phyloP scores from a whole-genome alignment of 176 grass and related monocot genomes.

The Aegilops bicornis region DNA sequence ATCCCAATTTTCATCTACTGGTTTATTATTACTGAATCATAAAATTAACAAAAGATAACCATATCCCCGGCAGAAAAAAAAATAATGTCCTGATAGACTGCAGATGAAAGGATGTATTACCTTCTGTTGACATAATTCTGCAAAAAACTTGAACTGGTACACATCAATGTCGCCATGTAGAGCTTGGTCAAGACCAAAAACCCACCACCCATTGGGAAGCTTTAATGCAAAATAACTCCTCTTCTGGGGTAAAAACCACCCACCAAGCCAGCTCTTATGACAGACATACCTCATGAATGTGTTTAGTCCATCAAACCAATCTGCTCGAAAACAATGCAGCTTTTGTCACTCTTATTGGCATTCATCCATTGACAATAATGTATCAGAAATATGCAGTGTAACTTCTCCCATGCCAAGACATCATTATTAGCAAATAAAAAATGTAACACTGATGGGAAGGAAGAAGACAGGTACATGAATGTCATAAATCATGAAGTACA shows the following conservation, averaged over 20 bases:
- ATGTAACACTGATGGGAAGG: conserved; percentile 7
- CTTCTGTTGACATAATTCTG: conserved; percentile 83
- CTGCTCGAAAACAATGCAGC: conserved; percentile 34
- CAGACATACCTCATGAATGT: conserved; percentile 98
- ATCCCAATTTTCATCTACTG: not conserved
- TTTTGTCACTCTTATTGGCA: conserved; percentile 1
- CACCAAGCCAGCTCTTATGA: conserved; percentile 96
- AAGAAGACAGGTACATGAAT: conserved; percentile 13
- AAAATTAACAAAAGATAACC: not conserved
- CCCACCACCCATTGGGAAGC: conserved; percentile 98
- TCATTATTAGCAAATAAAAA: conserved; percentile 19
- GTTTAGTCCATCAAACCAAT: conserved; percentile 98
- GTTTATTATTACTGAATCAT: conserved; percentile 15
- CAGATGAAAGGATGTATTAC: conserved; percentile 41
- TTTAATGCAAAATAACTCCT: conserved; percentile 98
- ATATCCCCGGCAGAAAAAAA: not conserved
- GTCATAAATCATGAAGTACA: not conserved
- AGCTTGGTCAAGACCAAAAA: conserved; percentile 96
- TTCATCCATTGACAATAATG: not conserved
- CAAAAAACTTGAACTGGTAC: conserved; percentile 97
- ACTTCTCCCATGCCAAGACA: not conserved
- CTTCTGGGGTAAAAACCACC: conserved; percentile 98
- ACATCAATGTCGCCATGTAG: conserved; percentile 99
- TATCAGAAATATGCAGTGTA: not conserved
- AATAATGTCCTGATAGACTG: not conserved